Evolutionary conservation across 192 early-diverging fungal genomes (phyloP).

Genomic region (Gaertneriomyces semiglobifer): DNA sequence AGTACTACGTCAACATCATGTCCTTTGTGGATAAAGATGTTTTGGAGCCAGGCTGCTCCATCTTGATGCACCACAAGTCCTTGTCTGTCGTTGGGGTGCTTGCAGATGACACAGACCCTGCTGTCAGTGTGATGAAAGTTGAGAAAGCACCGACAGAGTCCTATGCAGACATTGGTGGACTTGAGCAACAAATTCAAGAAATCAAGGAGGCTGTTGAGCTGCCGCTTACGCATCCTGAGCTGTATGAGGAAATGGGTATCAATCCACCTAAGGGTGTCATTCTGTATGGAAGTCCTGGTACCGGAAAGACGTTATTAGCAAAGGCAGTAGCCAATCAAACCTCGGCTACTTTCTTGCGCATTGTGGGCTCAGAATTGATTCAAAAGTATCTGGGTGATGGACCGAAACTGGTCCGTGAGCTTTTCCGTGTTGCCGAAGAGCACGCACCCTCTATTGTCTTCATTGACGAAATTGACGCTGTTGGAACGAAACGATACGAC

Average conservation of each 20-base stretch:
- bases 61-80: conserved; percentile 82
- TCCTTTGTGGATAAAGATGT: conserved; percentile 99
- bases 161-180: conserved; percentile 95
- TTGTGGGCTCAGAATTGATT: conserved; percentile 96
- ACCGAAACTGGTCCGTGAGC: conserved; percentile 93
- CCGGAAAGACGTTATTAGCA: conserved; percentile 88
- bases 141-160: conserved; percentile 97
- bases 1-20: conserved; percentile 97
- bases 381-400: conserved; percentile 99
- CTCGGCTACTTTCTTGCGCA: conserved; percentile 94
- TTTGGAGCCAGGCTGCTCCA: conserved; percentile 93
- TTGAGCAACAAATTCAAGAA: conserved; percentile 96
- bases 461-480: conserved; percentile 98
- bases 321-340: conserved; percentile 99
- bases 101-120: conserved; percentile 91
- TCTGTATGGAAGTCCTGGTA: conserved; percentile 89
- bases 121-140: conserved; percentile 99
- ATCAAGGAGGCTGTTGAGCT: conserved; percentile 97
- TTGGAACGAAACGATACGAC: conserved; percentile 96
- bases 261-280: conserved; percentile 97
- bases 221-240: conserved; percentile 92
- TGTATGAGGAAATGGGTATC: conserved; percentile 99
- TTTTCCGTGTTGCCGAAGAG: conserved; percentile 95
- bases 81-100: conserved; percentile 94
- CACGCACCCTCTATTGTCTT: conserved; percentile 97